These are phyloP conservation scores for Scheffersomyces insectosa DNA, from an alignment of 1,139 yeast genomes.

Conservation along the genomic window DNA sequence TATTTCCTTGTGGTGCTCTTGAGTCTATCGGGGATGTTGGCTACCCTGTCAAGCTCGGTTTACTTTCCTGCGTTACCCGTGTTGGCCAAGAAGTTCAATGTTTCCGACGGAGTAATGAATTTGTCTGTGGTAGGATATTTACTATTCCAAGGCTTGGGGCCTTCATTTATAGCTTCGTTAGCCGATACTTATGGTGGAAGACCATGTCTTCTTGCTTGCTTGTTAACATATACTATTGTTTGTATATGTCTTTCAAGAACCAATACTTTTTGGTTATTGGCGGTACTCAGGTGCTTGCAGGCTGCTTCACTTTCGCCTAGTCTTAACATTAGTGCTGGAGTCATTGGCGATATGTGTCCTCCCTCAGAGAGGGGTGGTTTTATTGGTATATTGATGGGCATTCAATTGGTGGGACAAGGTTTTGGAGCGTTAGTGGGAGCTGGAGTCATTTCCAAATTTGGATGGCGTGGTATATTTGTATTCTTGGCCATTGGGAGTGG, in stretches of 20 bases:
- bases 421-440: constrained; percentile 80
- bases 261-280: constrained; percentile 26
- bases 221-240: constrained; percentile 15
- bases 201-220: constrained; percentile 36
- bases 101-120: constrained; percentile 57
- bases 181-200: constrained; percentile 73
- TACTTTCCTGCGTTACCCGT: constrained; percentile 71
- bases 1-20: constrained; percentile 21
- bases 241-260: constrained; percentile 27
- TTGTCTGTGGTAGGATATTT: constrained; percentile 71
- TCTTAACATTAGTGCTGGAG: constrained; percentile 64
- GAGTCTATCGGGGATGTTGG: constrained; percentile 47
- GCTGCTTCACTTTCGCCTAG: constrained; percentile 73
- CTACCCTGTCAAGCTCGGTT: constrained; percentile 66
- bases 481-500: constrained; percentile 66
- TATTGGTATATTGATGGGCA: constrained; percentile 62
- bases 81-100: constrained; percentile 50
- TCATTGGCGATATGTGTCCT: constrained; percentile 67
- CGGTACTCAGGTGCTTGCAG: constrained; percentile 61
- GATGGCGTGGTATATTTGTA: constrained; percentile 80
- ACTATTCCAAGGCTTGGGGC: constrained; percentile 60
- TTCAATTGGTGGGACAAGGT: constrained; percentile 68
- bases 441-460: constrained; percentile 54
- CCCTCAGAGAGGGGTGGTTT: constrained; percentile 65
- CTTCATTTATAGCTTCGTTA: constrained; percentile 32